phyloP scores from a whole-genome alignment of 768 basidiomycete genomes.

The Lactifluus subvellereus region DNA sequence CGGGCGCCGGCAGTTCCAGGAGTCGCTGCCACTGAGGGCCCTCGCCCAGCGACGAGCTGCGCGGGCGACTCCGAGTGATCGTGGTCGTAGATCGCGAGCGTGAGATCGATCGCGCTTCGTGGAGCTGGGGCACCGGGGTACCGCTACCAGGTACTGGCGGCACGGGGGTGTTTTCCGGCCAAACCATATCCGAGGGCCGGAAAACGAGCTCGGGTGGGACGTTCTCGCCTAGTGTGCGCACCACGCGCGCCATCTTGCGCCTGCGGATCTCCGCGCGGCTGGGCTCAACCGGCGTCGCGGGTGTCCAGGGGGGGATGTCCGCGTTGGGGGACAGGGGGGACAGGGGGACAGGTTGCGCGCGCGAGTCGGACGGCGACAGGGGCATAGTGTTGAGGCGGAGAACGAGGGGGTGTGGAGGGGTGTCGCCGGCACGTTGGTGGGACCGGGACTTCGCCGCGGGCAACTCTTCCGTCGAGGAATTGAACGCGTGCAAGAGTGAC shows the following conservation, averaged over 20 bases:
- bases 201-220: slow-evolving; percentile 31
- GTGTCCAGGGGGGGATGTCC: not conserved
- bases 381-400: slow-evolving; percentile 31
- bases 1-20: slow-evolving; percentile 1
- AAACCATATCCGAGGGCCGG: not conserved
- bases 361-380: slow-evolving; percentile 28
- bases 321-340: not conserved
- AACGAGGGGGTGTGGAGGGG: slow-evolving; percentile 30
- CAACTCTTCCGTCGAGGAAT: slow-evolving; percentile 26
- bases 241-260: slow-evolving; percentile 24
- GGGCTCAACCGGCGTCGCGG: slow-evolving; percentile 10
- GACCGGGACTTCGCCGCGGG: slow-evolving; percentile 14
- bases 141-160: not conserved
- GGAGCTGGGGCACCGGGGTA: no score
- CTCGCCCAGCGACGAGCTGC: slow-evolving; percentile 16
- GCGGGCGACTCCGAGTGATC: not conserved
- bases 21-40: not conserved
- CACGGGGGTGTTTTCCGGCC: not conserved
- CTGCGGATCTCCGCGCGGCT: slow-evolving; percentile 14
- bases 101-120: not conserved
- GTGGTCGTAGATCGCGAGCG: not conserved
- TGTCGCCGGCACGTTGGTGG: slow-evolving; percentile 9
- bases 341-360: slow-evolving; percentile 34
- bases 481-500: slow-evolving; percentile 26
- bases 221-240: slow-evolving; percentile 30